Evolutionary conservation across 169 alveolate genomes (phyloP), one percentile per base, ranked within the genome.

Genomic region (Blepharisma undulans): DNA sequence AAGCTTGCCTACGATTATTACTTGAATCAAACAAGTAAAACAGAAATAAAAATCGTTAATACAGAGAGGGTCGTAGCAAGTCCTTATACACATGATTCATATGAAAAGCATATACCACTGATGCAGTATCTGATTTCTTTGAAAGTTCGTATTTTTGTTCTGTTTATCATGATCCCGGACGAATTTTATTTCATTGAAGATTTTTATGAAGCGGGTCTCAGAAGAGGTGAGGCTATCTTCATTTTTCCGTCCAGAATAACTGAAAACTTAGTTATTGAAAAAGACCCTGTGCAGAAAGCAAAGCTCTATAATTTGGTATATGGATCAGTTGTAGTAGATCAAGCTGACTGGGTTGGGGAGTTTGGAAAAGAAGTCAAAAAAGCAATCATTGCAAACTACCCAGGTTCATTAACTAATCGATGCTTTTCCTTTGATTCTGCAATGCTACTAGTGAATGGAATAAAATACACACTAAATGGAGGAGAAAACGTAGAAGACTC

Each of bases 201-300:
- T 72, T 29, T 72, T 72, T 72, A 72, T 22, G 95, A 92, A 25
- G 90, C 93, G 34, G 93, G 93, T 0, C 32, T 34, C 71, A 90
- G 90, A 60, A 72, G 33, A 72, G 80, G 80, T 0, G 80, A 72
- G 10, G 29, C 33, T 0, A 29, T 72, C 19, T 72, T 48, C 66
- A 48, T 48, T 10, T 48, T 48, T 48, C 66, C 66, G 12, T 48
- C 66, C 7, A 48, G 66, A 48, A 48, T 48, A 10, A 48, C 16
- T 48, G 66, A 48, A 48, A 48, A 48, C 10, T 48, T 48, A 48
- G 66, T 48, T 3, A 48, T 48, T 18, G 66, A 48, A 48, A 48
- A 1, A 48, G 66, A 48, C 10, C 66, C 66, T 48, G 66, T 48
- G 12, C 66, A 48, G 12, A 48, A 5, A 48, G 66, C 66, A 48